These are phyloP conservation scores for Linderina pennispora DNA, from an alignment of 192 early-diverging fungal species.

Conservation along the genomic window DNA sequence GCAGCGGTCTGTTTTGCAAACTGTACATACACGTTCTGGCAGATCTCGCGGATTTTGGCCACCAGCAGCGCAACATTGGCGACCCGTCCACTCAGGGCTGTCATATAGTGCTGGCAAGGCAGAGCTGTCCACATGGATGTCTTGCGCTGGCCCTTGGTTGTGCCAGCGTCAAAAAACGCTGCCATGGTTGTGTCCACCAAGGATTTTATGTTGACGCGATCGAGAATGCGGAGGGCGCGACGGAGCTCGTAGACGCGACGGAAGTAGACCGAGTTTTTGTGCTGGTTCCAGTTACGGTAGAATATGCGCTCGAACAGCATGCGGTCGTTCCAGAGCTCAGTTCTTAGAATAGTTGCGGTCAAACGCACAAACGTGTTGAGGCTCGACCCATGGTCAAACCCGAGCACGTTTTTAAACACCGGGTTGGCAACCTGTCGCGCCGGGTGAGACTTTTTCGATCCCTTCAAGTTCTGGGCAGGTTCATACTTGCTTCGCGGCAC, in stretches of 20 bases:
- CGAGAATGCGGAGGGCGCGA: constrained; percentile 17
- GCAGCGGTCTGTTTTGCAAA: constrained; percentile 21
- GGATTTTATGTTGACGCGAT: neutral
- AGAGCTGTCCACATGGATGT: constrained; percentile 8
- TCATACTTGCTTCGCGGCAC: constrained; percentile 22
- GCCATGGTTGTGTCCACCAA: constrained; percentile 1
- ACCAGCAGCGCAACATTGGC: constrained; percentile 9
- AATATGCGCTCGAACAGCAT: constrained; percentile 20
- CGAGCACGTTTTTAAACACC: constrained; percentile 22
- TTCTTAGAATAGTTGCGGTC: neutral
- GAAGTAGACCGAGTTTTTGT: constrained; percentile 15
- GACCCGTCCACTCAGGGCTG: constrained; percentile 7
- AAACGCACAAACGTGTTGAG: constrained; percentile 1
- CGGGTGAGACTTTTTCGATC: neutral
- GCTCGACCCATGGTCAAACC: constrained; percentile 10
- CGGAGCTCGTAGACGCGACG: constrained; percentile 22
- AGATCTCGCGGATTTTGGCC: constrained; percentile 7
- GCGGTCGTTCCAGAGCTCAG: constrained; percentile 17
- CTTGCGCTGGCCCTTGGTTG: neutral
- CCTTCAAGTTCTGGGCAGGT: neutral
- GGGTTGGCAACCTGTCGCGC: constrained; percentile 14
- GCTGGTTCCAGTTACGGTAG: constrained; percentile 43
- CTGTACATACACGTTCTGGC: constrained; percentile 10
- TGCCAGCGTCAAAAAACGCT: constrained; percentile 1
- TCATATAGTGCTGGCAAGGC: constrained; percentile 12